A percentile compares a stretch with the other conserved stretches of the same genome.
Conservation (phyloP, 345 rosid species). For the Eucalyptus polyanthemos region DNA sequence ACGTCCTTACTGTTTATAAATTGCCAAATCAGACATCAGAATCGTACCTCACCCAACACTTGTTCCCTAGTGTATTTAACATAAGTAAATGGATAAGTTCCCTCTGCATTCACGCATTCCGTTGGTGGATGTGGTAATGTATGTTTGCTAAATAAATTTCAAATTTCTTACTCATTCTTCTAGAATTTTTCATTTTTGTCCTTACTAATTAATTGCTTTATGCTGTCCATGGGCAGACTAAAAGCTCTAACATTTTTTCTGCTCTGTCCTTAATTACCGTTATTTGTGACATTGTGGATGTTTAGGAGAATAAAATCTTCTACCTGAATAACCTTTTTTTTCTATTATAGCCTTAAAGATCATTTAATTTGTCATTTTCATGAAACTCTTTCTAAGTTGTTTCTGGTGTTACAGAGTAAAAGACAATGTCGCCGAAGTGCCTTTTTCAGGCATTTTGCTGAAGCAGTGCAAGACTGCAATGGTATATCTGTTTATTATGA, state of each 20-base stretch:
- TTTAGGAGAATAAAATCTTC: neutral
- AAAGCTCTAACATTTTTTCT: neutral
- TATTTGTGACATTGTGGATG: neutral
- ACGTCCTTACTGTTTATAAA: neutral
- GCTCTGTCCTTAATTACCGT: neutral
- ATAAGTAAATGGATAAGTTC: neutral
- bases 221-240: neutral
- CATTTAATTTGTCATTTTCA: neutral
- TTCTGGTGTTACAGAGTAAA: slow-evolving; percentile 7
- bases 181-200: neutral
- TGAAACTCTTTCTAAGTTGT: neutral
- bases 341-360: neutral
- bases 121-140: neutral
- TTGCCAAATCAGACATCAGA: neutral
- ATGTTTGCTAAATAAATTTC: neutral
- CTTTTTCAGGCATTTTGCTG: slow-evolving; percentile 78
- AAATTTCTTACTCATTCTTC: neutral
- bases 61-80: neutral
- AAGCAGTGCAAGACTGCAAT: slow-evolving; percentile 79
- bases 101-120: neutral
- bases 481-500: slow-evolving; percentile 23
- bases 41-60: neutral
- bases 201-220: neutral
- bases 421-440: slow-evolving; percentile 79
- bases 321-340: neutral